phyloP scores from a whole-genome alignment of 2,329 filamentous ascomycete species.

The Fusarium nanum region DNA sequence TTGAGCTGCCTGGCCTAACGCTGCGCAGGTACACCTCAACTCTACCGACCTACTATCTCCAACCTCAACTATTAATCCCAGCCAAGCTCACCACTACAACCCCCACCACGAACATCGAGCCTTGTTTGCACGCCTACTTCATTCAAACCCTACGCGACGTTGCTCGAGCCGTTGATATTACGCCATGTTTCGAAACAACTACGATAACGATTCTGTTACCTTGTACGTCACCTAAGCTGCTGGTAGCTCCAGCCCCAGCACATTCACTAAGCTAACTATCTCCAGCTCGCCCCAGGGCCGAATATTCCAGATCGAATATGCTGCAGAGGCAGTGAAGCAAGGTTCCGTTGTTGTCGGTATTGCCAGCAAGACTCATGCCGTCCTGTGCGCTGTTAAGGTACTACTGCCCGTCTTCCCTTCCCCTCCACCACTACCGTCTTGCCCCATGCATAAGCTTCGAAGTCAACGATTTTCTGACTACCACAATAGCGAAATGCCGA shows the following conservation, averaged over 20 bases:
- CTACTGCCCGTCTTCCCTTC: conserved; percentile 54
- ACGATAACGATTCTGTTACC: conserved; percentile 99
- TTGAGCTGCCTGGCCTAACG: conserved; percentile 50
- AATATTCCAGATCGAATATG: conserved; percentile 99
- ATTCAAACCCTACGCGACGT: conserved; percentile 30
- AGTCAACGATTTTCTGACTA: conserved; percentile 15
- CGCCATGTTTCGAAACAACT: conserved; percentile 98
- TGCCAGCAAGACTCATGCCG: conserved; percentile 97
- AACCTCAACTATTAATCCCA: conserved; percentile 25
- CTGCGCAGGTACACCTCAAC: conserved; percentile 38
- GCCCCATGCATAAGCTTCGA: conserved; percentile 15
- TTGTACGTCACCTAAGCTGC: conserved; percentile 73
- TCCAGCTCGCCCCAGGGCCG: conserved; percentile 91
- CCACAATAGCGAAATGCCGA: conserved; percentile 87
- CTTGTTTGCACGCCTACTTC: conserved; percentile 10
- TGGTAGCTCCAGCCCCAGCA: conserved; percentile 36
- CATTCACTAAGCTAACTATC: conserved; percentile 43
- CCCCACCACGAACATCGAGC: conserved; percentile 23
- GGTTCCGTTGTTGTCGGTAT: conserved; percentile 97
- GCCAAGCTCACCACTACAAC: conserved; percentile 32
- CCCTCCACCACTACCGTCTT: conserved; percentile 12
- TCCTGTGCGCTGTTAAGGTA: conserved; percentile 97
- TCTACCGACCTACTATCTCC: conserved; percentile 33
- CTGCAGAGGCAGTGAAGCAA: conserved; percentile 98
- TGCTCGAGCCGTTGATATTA: conserved; percentile 37